Base-by-base conservation (phyloP, 805 yeast species). In the Danielia reshetovae region DNA sequence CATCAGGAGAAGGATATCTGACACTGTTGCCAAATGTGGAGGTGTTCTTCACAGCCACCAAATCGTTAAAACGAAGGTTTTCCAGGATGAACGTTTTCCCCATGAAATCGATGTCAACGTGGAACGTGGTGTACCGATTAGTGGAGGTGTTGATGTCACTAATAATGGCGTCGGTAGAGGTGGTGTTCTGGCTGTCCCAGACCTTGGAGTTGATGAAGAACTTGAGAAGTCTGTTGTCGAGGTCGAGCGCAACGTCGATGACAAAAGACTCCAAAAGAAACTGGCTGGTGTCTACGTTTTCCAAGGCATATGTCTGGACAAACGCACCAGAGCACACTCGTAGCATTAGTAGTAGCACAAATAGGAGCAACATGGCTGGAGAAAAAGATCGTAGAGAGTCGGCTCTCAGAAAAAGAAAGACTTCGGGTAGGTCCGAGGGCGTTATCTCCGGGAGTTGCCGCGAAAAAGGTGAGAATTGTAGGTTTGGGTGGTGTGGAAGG, bases 51-150 rank as follows among this genome's bases (percentile, higher is more conserved):
- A 65, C 72, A 8, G 64, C 55, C 2, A 62, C 35, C 29, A 57
- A 31, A 36, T 65, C 67, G 50, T 80, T 75, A 25, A 75, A 55
- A 14, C 77, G 51, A 14, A 55, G 43, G 41, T 65, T 65, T 24
- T 67, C 65, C 38, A 61, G 63, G 8, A 59, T 46, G 6, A 72
- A 49, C 17, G 54, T 50, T 27, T 67, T 65, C 12, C 74, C 77
- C 52, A 62, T 59, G 45, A 67, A 73, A 30, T 59, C 60, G 7
- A 73, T 52, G 24, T 60, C 57, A 9, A 71, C 69, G 34, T 71
- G 75, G 27, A 75, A 49, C 2, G 77, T 71, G 7, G 79, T 72
- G 47, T 53, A 74, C 42, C 55, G 62, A 49, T 74, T 72, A 1
- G 78, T 67, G 3, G 65, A 52, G 2, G 43, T 8, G 44, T 75